phyloP scores from a whole-genome alignment of 257 asterid genomes.

The Solanum piurae region DNA sequence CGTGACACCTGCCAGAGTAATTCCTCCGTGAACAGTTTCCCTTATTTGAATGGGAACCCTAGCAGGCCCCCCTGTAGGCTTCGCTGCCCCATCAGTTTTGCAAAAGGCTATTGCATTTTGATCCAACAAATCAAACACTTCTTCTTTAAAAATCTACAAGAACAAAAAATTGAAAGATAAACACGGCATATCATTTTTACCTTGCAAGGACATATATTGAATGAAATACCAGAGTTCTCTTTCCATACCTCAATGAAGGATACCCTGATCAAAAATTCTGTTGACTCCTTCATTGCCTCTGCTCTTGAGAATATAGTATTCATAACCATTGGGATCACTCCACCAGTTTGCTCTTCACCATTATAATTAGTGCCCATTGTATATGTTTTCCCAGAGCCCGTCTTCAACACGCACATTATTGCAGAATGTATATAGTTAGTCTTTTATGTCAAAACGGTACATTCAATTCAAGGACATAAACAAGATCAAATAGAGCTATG shows the following conservation, averaged over 20 bases:
- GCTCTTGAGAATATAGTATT: slow-evolving; percentile 63
- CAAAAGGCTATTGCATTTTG: slow-evolving; percentile 19
- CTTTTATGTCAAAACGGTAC: background rate
- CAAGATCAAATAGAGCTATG: background rate
- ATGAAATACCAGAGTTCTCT: background rate
- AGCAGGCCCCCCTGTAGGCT: slow-evolving; percentile 34
- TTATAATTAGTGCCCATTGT: slow-evolving; percentile 97
- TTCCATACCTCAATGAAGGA: slow-evolving; percentile 83
- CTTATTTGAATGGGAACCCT: slow-evolving; percentile 92
- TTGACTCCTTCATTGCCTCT: slow-evolving; percentile 47
- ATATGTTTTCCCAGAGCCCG: slow-evolving; percentile 96
- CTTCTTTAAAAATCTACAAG: slow-evolving; percentile 88
- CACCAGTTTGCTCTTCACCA: slow-evolving; percentile 67
- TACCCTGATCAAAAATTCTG: slow-evolving; percentile 73
- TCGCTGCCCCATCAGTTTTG: slow-evolving; percentile 24
- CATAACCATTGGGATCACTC: slow-evolving; percentile 87
- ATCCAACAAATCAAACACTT: slow-evolving; percentile 82
- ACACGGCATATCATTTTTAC: background rate
- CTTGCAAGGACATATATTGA: background rate
- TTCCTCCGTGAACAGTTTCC: slow-evolving; percentile 80
- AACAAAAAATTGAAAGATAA: background rate
- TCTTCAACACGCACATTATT: slow-evolving; percentile 25
- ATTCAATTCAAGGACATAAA: background rate
- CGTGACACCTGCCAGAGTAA: slow-evolving; percentile 90
- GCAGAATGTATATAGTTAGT: background rate